Conservation (phyloP, 208 protist genomes). For the Wallacemonas sp. region DNA sequence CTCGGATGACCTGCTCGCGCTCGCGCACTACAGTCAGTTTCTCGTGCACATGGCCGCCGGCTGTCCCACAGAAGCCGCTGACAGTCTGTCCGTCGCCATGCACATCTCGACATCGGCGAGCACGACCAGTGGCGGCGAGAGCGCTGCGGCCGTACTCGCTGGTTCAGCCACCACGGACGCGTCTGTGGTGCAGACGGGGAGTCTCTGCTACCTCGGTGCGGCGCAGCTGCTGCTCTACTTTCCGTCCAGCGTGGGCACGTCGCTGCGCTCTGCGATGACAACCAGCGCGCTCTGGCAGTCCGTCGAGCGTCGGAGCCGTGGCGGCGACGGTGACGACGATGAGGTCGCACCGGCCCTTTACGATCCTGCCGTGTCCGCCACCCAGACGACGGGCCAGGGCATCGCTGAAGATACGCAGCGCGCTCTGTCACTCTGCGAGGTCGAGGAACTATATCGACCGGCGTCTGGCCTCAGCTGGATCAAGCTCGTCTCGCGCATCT, state of each 20-base stretch:
- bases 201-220: conserved; percentile 53
- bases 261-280: conserved; percentile 48
- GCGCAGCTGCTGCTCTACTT: conserved; percentile 69
- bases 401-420: conserved; percentile 62
- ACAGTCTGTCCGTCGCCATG: conserved; percentile 78
- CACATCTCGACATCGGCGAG: conserved; percentile 39
- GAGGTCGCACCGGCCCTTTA: not conserved
- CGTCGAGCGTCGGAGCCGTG: not conserved
- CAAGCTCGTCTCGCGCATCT: conserved; percentile 36
- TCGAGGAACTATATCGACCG: conserved; percentile 45
- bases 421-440: conserved; percentile 59
- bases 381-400: conserved; percentile 39
- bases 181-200: conserved; percentile 29
- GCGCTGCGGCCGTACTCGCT: not conserved
- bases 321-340: not conserved
- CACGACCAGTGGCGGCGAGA: not conserved
- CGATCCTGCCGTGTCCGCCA: conserved; percentile 12
- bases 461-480: conserved; percentile 37
- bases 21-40: conserved; percentile 80
- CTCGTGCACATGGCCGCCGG: conserved; percentile 50
- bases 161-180: not conserved
- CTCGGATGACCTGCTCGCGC: conserved; percentile 53
- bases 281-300: conserved; percentile 10
- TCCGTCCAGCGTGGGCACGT: conserved; percentile 55
- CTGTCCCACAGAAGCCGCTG: conserved; percentile 56